These are phyloP conservation scores for Microdochium nivale DNA, from an alignment of 2,329 filamentous ascomycete species.

Conservation along the genomic window DNA sequence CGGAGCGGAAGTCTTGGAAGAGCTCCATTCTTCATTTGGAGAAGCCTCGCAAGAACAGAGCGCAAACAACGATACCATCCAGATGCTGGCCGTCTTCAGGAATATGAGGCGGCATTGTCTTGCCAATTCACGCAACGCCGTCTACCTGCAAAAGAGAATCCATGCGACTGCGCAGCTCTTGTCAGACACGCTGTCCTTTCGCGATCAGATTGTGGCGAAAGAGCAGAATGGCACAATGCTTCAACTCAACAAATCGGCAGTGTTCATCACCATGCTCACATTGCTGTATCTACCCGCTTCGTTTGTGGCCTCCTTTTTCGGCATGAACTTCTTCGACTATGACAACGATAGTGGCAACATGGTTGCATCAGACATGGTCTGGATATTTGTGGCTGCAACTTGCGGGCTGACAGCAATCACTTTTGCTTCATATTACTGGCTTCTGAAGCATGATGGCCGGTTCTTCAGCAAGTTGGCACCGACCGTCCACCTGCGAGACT, in stretches of 20 bases:
- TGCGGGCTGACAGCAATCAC: conserved; percentile 20
- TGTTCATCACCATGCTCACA: conserved; percentile 20
- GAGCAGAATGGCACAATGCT: conserved; percentile 21
- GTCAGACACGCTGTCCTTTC: conserved; percentile 16
- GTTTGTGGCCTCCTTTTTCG: conserved; percentile 28
- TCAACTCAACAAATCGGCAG: conserved; percentile 20
- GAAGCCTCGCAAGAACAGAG: not conserved
- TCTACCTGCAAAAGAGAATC: conserved; percentile 13
- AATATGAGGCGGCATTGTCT: conserved; percentile 9
- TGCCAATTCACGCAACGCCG: conserved; percentile 11
- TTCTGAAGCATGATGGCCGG: conserved; percentile 13
- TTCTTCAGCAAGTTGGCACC: conserved; percentile 13
- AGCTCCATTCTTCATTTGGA: conserved; percentile 8
- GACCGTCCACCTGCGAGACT: conserved; percentile 9
- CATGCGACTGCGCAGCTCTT: conserved; percentile 16
- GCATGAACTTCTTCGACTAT: conserved; percentile 30
- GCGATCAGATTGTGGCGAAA: conserved; percentile 20
- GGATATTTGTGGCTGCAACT: conserved; percentile 26
- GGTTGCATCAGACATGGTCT: conserved; percentile 23
- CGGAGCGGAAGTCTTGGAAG: conserved; percentile 9
- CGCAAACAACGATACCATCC: not conserved
- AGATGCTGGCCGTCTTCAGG: not conserved
- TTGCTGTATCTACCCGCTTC: conserved; percentile 23
- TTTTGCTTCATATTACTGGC: conserved; percentile 20
- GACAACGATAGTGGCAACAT: conserved; percentile 17